A percentile compares a stretch with the other conserved stretches of the same genome.
Evolutionary conservation across 768 basidiomycete genomes (phyloP).

Genomic region (Pseudohyphozyma bogoriensis): DNA sequence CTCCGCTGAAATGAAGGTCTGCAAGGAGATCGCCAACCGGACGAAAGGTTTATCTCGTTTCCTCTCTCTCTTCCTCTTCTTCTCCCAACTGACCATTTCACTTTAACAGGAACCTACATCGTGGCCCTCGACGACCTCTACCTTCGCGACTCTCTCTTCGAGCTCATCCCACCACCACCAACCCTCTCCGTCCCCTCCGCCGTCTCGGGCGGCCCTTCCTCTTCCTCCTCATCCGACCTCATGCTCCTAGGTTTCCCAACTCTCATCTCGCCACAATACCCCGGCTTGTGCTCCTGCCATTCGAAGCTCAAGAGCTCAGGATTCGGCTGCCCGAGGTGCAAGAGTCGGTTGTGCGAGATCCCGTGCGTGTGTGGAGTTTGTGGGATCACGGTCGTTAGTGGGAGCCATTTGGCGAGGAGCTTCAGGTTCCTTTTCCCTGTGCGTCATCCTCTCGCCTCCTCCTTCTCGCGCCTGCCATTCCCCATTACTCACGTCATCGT

Average conservation of each 20-base stretch:
- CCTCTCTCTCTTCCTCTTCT: not conserved
- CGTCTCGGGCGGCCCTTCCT: slow-evolving; percentile 45
- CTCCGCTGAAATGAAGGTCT: slow-evolving; percentile 97
- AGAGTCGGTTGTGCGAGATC: slow-evolving; percentile 88
- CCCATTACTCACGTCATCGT: not conserved
- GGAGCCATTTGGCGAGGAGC: slow-evolving; percentile 90
- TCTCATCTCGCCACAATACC: slow-evolving; percentile 64
- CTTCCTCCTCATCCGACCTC: slow-evolving; percentile 58
- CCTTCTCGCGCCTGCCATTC: not conserved
- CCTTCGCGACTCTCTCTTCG: slow-evolving; percentile 90
- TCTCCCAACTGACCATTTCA: not conserved
- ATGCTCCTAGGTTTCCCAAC: slow-evolving; percentile 99
- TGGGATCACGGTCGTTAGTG: slow-evolving; percentile 93
- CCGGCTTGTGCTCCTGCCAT: slow-evolving; percentile 85
- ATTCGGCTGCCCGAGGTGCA: slow-evolving; percentile 88
- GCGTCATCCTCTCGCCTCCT: not conserved
- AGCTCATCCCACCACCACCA: slow-evolving; percentile 88
- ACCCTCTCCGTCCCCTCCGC: slow-evolving; percentile 28
- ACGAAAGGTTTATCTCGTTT: slow-evolving; percentile 77
- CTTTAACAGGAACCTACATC: slow-evolving; percentile 52
- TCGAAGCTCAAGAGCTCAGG: slow-evolving; percentile 83
- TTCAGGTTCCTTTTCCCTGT: slow-evolving; percentile 95
- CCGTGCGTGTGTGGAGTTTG: slow-evolving; percentile 98
- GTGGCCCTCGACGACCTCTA: slow-evolving; percentile 98
- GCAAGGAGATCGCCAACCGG: slow-evolving; percentile 78